A percentile compares a stretch with the other conserved stretches of the same genome.
These are phyloP conservation scores for Schizosaccharomyces octosporus DNA, from an alignment of 805 yeast species.

Conservation along the genomic window DNA sequence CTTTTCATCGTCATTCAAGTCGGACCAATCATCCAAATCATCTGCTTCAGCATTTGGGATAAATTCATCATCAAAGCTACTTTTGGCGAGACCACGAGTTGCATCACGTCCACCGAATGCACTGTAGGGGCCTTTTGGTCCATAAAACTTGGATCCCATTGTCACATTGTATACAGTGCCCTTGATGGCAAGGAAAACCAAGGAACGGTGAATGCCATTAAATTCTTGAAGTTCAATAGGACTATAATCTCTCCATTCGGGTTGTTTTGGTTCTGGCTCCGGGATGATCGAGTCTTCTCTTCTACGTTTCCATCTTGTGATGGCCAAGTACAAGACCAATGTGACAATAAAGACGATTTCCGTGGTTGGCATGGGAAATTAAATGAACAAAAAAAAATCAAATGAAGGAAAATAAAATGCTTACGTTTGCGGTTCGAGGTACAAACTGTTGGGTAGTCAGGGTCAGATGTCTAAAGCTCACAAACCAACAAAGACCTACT, in stretches of 20 bases:
- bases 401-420: too few species aligned
- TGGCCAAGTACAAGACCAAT: background rate
- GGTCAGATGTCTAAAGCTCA: too few species aligned
- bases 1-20: constrained; percentile 32
- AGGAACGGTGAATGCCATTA: constrained; percentile 18
- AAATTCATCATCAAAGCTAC: constrained; percentile 24
- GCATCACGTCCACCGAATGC: constrained; percentile 56
- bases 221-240: constrained; percentile 4
- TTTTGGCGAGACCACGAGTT: constrained; percentile 49
- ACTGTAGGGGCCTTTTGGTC: constrained; percentile 51
- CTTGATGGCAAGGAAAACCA: constrained; percentile 48
- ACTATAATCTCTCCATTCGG: constrained; percentile 6
- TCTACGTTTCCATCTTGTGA: background rate
- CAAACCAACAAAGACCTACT: too few species aligned
- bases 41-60: constrained; percentile 38
- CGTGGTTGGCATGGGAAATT: background rate
- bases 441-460: too few species aligned
- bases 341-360: background rate
- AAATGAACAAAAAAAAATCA: too few species aligned
- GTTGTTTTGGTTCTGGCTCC: constrained; percentile 2
- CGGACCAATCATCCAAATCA: constrained; percentile 51
- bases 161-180: constrained; percentile 65
- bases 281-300: background rate
- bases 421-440: too few species aligned
- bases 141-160: constrained; percentile 38